Conservation (phyloP, 306 rosid genomes). For the Arachis stenosperma region DNA sequence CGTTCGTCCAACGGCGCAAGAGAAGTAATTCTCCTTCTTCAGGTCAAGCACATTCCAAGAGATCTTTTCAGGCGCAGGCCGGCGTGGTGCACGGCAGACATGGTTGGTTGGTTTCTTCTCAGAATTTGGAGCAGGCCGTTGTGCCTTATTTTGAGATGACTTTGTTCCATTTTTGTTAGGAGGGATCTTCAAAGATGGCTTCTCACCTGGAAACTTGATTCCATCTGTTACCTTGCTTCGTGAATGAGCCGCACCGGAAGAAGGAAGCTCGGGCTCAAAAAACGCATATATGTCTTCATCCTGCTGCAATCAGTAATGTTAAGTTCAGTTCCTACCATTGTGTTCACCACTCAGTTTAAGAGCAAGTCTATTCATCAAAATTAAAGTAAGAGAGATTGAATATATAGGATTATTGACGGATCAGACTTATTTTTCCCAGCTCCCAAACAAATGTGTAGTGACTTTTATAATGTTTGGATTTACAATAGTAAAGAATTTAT, state of each 20-base stretch:
- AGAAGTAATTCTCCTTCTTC: constrained; percentile 87
- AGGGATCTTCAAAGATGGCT: constrained; percentile 56
- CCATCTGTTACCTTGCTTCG: constrained; percentile 65
- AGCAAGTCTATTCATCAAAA: not conserved
- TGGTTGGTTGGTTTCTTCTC: constrained; percentile 65
- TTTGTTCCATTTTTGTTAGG: constrained; percentile 54
- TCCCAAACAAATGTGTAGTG: not conserved
- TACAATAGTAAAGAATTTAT: not conserved
- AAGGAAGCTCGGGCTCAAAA: constrained; percentile 91
- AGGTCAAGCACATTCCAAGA: constrained; percentile 96
- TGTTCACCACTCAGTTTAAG: not conserved
- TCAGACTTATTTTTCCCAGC: not conserved
- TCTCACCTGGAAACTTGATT: constrained; percentile 57
- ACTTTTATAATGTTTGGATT: not conserved
- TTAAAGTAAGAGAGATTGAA: not conserved
- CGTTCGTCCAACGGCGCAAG: constrained; percentile 85
- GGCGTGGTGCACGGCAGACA: constrained; percentile 41
- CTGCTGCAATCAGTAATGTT: constrained; percentile 50
- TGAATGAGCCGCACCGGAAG: constrained; percentile 42
- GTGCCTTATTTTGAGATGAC: constrained; percentile 58
- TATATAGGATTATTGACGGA: not conserved
- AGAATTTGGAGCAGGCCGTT: constrained; percentile 42
- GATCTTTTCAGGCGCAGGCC: constrained; percentile 65
- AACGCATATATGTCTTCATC: constrained; percentile 93
- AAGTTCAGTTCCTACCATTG: constrained; percentile 1